phyloP scores from a whole-genome alignment of 306 rosid species.

The Oemleria cerasiformis region DNA sequence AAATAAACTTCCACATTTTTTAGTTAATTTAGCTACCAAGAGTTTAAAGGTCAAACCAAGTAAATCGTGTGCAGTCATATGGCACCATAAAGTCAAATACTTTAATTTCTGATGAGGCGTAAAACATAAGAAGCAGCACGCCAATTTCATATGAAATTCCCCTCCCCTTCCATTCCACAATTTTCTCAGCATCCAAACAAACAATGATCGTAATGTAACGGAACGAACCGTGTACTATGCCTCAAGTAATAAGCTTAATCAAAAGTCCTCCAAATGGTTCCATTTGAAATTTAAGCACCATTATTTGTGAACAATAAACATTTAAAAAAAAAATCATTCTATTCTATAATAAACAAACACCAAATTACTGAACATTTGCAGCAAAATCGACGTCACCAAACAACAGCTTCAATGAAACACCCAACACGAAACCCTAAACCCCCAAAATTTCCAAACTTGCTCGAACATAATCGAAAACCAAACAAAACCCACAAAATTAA shows the following conservation, averaged over 20 bases:
- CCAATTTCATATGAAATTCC: background rate
- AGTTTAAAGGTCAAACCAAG: slow-evolving; percentile 1
- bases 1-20: background rate
- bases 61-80: background rate
- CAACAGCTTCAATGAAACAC: background rate
- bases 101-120: background rate
- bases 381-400: background rate
- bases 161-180: background rate
- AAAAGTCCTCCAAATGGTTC: background rate
- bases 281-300: background rate
- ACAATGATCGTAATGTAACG: background rate
- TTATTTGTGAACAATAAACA: background rate
- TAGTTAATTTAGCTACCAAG: background rate
- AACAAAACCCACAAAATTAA: background rate
- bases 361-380: background rate
- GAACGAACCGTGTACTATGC: background rate
- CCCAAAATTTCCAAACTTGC: background rate
- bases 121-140: background rate
- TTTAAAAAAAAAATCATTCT: background rate
- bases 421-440: slow-evolving; percentile 17
- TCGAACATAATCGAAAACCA: background rate
- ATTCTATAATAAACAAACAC: background rate
- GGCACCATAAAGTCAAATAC: background rate
- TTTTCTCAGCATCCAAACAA: slow-evolving; percentile 3
- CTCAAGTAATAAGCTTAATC: background rate